Conservation (phyloP, 1,284 basidiomycete genomes). For the Tausonia pullulans region DNA sequence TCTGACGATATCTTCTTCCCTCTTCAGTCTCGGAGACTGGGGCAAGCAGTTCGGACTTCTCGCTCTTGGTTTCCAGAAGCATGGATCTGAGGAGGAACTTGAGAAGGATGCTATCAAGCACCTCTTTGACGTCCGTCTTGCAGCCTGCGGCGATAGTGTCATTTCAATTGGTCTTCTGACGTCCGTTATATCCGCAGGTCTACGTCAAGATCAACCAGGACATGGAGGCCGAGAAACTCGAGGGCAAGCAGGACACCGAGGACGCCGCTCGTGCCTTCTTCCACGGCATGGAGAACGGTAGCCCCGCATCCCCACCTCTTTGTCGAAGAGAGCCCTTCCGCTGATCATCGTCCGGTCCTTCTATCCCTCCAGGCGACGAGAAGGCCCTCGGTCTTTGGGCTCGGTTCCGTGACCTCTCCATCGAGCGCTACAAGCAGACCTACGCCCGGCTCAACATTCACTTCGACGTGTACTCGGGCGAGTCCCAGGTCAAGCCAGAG, state of each 20-base stretch:
- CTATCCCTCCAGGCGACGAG: slow-evolving; percentile 47
- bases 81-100: slow-evolving; percentile 74
- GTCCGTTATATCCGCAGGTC: slow-evolving; percentile 32
- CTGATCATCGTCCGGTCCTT: neutral
- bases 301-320: neutral
- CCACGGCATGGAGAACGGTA: slow-evolving; percentile 86
- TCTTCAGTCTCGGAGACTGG: slow-evolving; percentile 66
- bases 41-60: slow-evolving; percentile 80
- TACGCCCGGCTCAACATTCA: slow-evolving; percentile 83
- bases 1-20: neutral
- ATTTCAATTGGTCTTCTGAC: neutral
- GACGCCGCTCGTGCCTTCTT: slow-evolving; percentile 80
- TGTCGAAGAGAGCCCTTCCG: neutral
- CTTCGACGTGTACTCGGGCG: slow-evolving; percentile 91
- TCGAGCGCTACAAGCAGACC: slow-evolving; percentile 82
- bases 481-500: slow-evolving; percentile 73
- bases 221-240: slow-evolving; percentile 42
- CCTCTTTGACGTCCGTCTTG: slow-evolving; percentile 53
- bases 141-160: neutral
- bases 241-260: slow-evolving; percentile 47
- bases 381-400: slow-evolving; percentile 77
- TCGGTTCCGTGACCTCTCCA: slow-evolving; percentile 82
- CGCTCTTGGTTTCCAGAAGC: slow-evolving; percentile 83
- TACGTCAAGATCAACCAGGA: slow-evolving; percentile 92
- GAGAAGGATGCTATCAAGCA: slow-evolving; percentile 88